Conservation (phyloP, 2,329 filamentous ascomycete genomes). For the Epichloe uncinata region DNA sequence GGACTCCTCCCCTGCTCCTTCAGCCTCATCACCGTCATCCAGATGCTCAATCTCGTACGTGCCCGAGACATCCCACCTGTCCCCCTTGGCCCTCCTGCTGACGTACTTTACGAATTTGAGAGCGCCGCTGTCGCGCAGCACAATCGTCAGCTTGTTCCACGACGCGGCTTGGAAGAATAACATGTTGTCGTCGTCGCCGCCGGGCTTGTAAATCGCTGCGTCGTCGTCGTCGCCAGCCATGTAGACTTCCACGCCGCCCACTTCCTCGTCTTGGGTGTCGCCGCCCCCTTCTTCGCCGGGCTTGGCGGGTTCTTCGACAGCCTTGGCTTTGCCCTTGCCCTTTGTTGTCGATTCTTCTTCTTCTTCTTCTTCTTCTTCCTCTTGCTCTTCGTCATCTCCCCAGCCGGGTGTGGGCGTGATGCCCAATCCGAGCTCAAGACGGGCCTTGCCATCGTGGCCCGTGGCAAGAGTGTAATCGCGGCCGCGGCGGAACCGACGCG, state of each 20-base stretch:
- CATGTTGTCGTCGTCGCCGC: conserved; percentile 61
- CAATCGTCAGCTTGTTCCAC: conserved; percentile 89
- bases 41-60: conserved; percentile 57
- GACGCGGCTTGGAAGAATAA: conserved; percentile 48
- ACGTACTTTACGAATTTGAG: conserved; percentile 97
- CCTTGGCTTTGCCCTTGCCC: conserved; percentile 18
- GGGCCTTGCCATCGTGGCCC: conserved; percentile 61
- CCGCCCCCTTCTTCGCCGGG: conserved; percentile 13
- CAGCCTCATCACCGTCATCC: conserved; percentile 22
- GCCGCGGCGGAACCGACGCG: conserved; percentile 74
- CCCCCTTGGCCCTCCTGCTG: conserved; percentile 60
- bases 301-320: conserved; percentile 17
- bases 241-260: conserved; percentile 77
- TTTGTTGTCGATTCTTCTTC: conserved; percentile 12
- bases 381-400: conserved; percentile 52
- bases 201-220: conserved; percentile 76
- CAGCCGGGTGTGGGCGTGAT: conserved; percentile 78
- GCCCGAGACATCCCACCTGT: conserved; percentile 83
- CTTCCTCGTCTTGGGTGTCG: conserved; percentile 31
- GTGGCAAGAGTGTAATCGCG: conserved; percentile 89
- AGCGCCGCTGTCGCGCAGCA: conserved; percentile 73
- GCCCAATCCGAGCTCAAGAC: conserved; percentile 76
- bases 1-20: conserved; percentile 18
- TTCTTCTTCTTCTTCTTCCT: conserved; percentile 41
- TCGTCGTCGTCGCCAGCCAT: conserved; percentile 82